Evolutionary conservation across 345 rosid species (phyloP).

Genomic region (Anastatica hierochuntica): DNA sequence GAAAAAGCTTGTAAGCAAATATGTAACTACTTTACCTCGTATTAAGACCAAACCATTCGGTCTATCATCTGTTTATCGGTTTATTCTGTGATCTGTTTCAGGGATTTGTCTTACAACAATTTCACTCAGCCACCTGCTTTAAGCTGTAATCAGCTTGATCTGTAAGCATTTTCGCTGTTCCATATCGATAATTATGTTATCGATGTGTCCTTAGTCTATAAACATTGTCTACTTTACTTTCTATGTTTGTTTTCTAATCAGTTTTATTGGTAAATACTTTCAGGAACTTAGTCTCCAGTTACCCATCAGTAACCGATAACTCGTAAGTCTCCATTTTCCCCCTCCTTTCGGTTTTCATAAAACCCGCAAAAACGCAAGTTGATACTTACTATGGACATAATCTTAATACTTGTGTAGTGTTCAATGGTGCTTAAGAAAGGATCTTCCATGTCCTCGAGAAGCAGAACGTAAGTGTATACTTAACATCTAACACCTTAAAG

Average conservation of each 20-base stretch:
- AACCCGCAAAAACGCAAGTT: not conserved
- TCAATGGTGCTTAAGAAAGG: slow-evolving; percentile 62
- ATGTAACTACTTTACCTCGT: not conserved
- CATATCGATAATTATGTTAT: too few relatives aligned
- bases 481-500: not conserved
- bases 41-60: not conserved
- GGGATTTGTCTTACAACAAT: slow-evolving; percentile 86
- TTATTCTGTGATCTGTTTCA: too few relatives aligned
- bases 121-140: slow-evolving; percentile 35
- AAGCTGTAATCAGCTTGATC: slow-evolving; percentile 33
- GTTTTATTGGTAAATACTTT: not conserved
- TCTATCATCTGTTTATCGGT: not conserved
- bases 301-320: slow-evolving; percentile 28
- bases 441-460: slow-evolving; percentile 45
- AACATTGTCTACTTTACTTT: not conserved
- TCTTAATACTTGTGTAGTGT: slow-evolving; percentile 20
- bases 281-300: slow-evolving; percentile 72
- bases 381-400: not conserved
- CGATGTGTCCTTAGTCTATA: too few relatives aligned
- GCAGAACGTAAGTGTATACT: slow-evolving; percentile 38
- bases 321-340: slow-evolving; percentile 38
- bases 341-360: not conserved
- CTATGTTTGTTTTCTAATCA: not conserved
- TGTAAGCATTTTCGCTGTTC: slow-evolving; percentile 35
- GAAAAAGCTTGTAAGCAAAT: slow-evolving; percentile 29